phyloP scores from a whole-genome alignment of 2,329 filamentous ascomycete species.

The Verticillium tricorpus region DNA sequence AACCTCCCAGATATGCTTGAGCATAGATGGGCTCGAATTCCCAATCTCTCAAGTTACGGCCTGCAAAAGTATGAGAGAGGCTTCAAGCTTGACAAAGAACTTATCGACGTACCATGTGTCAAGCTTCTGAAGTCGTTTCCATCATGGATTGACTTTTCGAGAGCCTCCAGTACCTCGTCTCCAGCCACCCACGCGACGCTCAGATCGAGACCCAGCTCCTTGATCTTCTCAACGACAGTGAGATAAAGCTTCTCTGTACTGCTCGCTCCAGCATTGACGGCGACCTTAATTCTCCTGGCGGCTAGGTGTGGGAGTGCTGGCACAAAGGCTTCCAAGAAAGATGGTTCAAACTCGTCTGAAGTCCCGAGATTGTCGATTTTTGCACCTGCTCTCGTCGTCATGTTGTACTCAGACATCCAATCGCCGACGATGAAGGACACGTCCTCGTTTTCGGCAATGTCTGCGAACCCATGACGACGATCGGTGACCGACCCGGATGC shows the following conservation, averaged over 20 bases:
- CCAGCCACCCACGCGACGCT: constrained; percentile 33
- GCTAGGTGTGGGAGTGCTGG: constrained; percentile 31
- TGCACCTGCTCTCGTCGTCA: constrained; percentile 35
- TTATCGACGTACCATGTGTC: constrained; percentile 4
- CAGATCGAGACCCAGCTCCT: constrained; percentile 19
- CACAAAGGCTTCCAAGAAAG: constrained; percentile 38
- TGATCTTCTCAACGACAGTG: constrained; percentile 24
- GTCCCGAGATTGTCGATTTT: constrained; percentile 23
- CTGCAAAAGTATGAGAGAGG: neutral
- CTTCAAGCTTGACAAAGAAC: neutral
- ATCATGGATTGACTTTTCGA: constrained; percentile 6
- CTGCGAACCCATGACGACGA: constrained; percentile 17
- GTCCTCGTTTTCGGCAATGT: constrained; percentile 16
- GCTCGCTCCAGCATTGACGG: constrained; percentile 34
- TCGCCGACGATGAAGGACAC: constrained; percentile 34
- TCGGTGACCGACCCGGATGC: constrained; percentile 21
- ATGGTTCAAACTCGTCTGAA: constrained; percentile 29
- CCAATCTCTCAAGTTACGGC: constrained; percentile 9
- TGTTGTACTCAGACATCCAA: constrained; percentile 43
- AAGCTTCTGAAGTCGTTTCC: constrained; percentile 7
- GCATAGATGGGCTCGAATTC: constrained; percentile 16
- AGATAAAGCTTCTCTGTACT: constrained; percentile 28
- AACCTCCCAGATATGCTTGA: constrained; percentile 47
- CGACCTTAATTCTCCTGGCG: constrained; percentile 27
- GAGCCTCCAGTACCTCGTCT: constrained; percentile 29